Conservation (phyloP, 1,284 basidiomycete genomes). For the Tilletia walkeri region DNA sequence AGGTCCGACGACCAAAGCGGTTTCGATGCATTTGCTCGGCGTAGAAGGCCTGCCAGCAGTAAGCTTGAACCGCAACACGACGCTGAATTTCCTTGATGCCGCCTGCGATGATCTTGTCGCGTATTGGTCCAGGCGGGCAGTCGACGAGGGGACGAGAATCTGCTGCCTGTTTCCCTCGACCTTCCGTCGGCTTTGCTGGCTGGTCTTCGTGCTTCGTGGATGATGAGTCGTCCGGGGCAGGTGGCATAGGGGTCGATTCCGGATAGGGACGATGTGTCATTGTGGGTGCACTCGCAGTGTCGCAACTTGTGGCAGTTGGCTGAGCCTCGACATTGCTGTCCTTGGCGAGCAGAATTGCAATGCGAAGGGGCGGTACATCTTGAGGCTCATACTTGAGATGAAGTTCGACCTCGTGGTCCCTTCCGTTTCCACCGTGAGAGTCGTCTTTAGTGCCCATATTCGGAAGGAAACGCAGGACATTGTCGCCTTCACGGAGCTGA, state of each 20-base stretch:
- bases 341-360: slow-evolving; percentile 15
- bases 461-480: background rate
- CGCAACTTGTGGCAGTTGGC: background rate
- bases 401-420: background rate
- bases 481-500: background rate
- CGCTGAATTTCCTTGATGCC: slow-evolving; percentile 9
- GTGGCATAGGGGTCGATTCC: background rate
- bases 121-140: slow-evolving; percentile 4
- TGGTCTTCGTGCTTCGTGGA: background rate
- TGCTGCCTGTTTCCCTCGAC: background rate
- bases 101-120: slow-evolving; percentile 4
- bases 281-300: background rate
- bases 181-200: background rate
- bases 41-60: slow-evolving; percentile 42
- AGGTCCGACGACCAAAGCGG: slow-evolving; percentile 33
- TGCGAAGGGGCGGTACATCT: slow-evolving; percentile 7
- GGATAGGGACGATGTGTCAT: background rate
- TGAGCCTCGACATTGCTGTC: slow-evolving; percentile 1
- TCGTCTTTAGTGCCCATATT: background rate
- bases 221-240: background rate
- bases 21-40: slow-evolving; percentile 41
- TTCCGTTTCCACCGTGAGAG: background rate
- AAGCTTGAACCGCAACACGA: slow-evolving; percentile 33
- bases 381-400: background rate
- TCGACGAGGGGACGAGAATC: slow-evolving; percentile 13